These are phyloP conservation scores for Neocallimastix lanati DNA, from an alignment of 192 early-diverging fungal genomes.

Conservation along the genomic window DNA sequence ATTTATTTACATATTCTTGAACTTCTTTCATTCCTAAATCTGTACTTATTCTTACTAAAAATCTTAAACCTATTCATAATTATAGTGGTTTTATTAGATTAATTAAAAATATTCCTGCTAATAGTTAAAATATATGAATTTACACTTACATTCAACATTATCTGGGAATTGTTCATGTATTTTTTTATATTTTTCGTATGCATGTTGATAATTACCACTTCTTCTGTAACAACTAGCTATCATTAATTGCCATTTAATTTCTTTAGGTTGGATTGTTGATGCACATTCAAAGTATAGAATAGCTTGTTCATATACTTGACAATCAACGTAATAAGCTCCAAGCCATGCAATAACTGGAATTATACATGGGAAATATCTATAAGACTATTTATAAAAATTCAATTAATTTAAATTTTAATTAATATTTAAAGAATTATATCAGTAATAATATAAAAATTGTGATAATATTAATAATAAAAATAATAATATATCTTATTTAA, in stretches of 20 bases:
- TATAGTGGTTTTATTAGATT: too few relatives aligned
- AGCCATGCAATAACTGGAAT: slow-evolving; percentile 38
- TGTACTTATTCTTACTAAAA: slow-evolving; percentile 37
- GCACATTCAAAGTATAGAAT: slow-evolving; percentile 35
- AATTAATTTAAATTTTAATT: too few relatives aligned
- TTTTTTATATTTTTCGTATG: slow-evolving; percentile 30
- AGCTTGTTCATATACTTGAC: slow-evolving; percentile 39
- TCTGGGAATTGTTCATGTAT: slow-evolving; percentile 34
- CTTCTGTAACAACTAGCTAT: slow-evolving; percentile 29
- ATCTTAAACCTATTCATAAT: slow-evolving; percentile 34
- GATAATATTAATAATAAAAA: too few relatives aligned
- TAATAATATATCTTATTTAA: too few relatives aligned
- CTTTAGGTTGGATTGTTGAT: slow-evolving; percentile 20
- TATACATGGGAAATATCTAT: slow-evolving; percentile 33
- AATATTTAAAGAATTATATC: too few relatives aligned
- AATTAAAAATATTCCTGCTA: not conserved
- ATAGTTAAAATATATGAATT: not conserved
- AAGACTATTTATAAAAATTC: too few relatives aligned
- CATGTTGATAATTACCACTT: slow-evolving; percentile 31
- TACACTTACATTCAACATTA: slow-evolving; percentile 26
- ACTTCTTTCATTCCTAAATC: slow-evolving; percentile 38
- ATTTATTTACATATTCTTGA: slow-evolving; percentile 25
- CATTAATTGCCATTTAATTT: slow-evolving; percentile 41
- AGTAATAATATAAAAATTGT: too few relatives aligned
- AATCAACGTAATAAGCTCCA: slow-evolving; percentile 41